These are phyloP conservation scores for Leishmania mexicana DNA, from an alignment of 208 protist genomes.

Conservation along the genomic window DNA sequence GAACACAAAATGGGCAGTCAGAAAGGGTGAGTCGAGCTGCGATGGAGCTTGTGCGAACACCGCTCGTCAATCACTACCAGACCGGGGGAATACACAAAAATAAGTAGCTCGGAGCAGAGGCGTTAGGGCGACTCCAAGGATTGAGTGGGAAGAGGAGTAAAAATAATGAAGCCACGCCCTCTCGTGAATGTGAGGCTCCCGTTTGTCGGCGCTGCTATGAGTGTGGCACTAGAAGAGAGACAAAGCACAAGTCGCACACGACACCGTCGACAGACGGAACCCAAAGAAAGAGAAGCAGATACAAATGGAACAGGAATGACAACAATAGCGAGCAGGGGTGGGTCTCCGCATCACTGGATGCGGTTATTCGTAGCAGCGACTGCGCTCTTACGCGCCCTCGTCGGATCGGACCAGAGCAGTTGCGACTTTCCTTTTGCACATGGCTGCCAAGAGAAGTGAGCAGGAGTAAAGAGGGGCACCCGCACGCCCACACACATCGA, in stretches of 20 bases:
- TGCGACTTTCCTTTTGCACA: not conserved
- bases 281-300: not conserved
- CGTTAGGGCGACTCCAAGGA: not conserved
- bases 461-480: too few species aligned
- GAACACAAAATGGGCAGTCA: not conserved
- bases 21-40: not conserved
- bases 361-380: not conserved
- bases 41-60: not conserved
- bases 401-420: not conserved
- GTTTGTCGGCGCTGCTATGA: not conserved
- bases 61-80: not conserved
- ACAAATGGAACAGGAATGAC: not conserved
- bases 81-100: not conserved
- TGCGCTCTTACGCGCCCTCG: not conserved
- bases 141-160: not conserved
- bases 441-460: not conserved
- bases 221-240: not conserved
- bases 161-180: slow-evolving; percentile 5
- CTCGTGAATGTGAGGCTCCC: not conserved
- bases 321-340: not conserved
- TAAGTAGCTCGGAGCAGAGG: not conserved
- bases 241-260: not conserved
- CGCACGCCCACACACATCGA: not conserved
- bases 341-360: not conserved
- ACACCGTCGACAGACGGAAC: not conserved